Evolutionary conservation across 78 protist genomes (phyloP).

Genomic region (Monocercomonoides exilis): DNA sequence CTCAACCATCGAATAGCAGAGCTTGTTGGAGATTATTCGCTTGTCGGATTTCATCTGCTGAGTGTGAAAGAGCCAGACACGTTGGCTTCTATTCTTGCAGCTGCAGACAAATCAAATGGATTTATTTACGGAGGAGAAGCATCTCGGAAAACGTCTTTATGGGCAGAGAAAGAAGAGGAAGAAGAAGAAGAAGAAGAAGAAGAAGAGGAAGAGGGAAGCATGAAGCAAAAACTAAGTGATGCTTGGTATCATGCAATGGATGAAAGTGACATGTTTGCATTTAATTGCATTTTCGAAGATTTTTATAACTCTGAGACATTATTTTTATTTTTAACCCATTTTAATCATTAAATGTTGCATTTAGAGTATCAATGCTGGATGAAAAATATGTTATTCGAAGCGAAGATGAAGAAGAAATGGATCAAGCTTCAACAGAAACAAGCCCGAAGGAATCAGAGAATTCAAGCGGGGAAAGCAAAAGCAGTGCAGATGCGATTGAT

Average conservation of each 20-base stretch:
- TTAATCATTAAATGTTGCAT: too few relatives aligned
- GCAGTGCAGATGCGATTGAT: too few relatives aligned
- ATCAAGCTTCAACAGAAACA: too few relatives aligned
- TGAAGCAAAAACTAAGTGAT: background rate
- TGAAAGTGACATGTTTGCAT: background rate
- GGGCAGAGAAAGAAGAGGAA: background rate
- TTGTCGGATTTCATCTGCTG: slow-evolving; percentile 52
- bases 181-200: slow-evolving; percentile 8
- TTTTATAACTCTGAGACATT: background rate
- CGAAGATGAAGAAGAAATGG: too few relatives aligned
- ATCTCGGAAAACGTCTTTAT: background rate
- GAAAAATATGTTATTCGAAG: too few relatives aligned
- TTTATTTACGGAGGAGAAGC: background rate
- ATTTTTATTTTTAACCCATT: background rate
- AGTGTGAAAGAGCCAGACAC: slow-evolving; percentile 37
- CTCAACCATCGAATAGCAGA: slow-evolving; percentile 50
- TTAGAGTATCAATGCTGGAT: too few relatives aligned
- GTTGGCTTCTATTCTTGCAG: slow-evolving; percentile 1
- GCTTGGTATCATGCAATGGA: background rate
- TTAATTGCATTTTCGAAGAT: background rate
- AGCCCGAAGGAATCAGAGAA: too few relatives aligned
- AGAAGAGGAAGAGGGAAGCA: background rate
- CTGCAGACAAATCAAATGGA: slow-evolving; percentile 11
- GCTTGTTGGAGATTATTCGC: slow-evolving; percentile 65
- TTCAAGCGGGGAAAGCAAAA: too few relatives aligned